A percentile compares a stretch with the other conserved stretches of the same genome.
Evolutionary conservation across 805 yeast genomes (phyloP).

Genomic region (Teunomyces tritomae): DNA sequence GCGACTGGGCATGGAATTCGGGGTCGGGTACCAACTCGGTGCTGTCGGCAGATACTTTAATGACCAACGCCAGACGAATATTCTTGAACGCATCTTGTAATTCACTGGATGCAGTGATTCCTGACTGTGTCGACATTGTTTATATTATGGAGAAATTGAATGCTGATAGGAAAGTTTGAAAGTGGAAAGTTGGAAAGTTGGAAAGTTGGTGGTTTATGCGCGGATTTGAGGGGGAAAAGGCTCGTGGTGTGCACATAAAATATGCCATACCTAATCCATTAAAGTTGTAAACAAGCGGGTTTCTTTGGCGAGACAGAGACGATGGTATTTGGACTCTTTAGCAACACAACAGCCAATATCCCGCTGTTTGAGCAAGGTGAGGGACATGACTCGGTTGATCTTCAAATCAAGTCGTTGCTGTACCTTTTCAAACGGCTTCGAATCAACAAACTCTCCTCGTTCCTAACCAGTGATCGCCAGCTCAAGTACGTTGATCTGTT

Average conservation of each 20-base stretch:
- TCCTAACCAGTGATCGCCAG: conserved; percentile 25
- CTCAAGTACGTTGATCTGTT: conserved; percentile 16
- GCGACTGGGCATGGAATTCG: conserved; percentile 9
- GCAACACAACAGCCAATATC: conserved; percentile 3
- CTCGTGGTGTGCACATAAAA: not conserved
- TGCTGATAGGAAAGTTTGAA: not conserved
- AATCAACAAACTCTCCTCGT: conserved; percentile 42
- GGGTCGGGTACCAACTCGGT: conserved; percentile 33
- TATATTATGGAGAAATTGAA: too few relatives aligned
- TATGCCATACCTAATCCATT: not conserved
- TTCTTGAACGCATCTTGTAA: conserved; percentile 45
- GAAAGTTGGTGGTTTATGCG: too few relatives aligned
- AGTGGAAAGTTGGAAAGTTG: too few relatives aligned
- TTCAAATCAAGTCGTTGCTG: conserved; percentile 57
- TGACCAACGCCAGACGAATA: conserved; percentile 23
- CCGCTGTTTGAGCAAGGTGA: conserved; percentile 16
- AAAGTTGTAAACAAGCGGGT: not conserved
- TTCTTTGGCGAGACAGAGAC: not conserved
- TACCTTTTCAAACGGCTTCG: conserved; percentile 56
- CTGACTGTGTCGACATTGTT: conserved; percentile 44
- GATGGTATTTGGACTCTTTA: conserved; percentile 1
- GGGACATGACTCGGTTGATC: conserved; percentile 51
- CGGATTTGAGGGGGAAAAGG: not conserved
- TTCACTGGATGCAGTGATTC: conserved; percentile 38
- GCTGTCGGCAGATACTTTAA: conserved; percentile 32